Evolutionary conservation across 78 protist species (phyloP).

Genomic region (Blattamonas nauphoetae): DNA sequence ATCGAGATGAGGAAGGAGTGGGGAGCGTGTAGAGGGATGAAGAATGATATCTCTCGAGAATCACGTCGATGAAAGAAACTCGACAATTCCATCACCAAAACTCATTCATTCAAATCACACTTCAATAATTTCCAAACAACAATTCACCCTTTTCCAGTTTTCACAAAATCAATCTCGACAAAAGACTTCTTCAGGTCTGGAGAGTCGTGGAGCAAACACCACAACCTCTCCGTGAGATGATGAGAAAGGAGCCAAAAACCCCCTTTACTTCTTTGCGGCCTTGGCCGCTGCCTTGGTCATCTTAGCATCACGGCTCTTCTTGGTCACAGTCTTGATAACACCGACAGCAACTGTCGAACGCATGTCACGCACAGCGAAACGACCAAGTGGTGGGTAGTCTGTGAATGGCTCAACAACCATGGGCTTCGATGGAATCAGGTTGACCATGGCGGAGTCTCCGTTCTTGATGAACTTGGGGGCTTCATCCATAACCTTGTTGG

Average conservation of each 20-base stretch:
- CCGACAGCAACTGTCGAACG: slow-evolving; percentile 94
- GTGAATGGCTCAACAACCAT: slow-evolving; percentile 89
- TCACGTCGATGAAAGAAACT: no score
- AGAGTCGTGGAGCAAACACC: background rate
- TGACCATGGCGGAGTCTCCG: slow-evolving; percentile 84
- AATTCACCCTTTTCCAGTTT: background rate
- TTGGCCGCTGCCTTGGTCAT: background rate
- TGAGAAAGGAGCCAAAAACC: background rate
- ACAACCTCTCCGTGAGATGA: background rate
- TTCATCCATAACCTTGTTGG: slow-evolving; percentile 64
- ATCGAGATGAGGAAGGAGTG: no score
- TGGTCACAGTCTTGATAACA: slow-evolving; percentile 66
- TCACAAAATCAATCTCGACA: background rate
- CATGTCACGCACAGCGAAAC: slow-evolving; percentile 97
- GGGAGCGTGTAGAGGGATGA: no score
- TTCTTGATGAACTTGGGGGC: slow-evolving; percentile 63
- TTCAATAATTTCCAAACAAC: background rate
- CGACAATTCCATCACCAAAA: no score
- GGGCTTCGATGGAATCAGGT: slow-evolving; percentile 77
- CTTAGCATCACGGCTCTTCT: slow-evolving; percentile 1
- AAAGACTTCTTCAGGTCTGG: background rate
- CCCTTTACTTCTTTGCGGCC: background rate
- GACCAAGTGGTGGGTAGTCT: slow-evolving; percentile 88
- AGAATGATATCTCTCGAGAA: no score
- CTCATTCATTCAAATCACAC: no score